Percentiles rank a stretch among this genome's conserved stretches.
phyloP scores from a whole-genome alignment of 345 rosid genomes.

The Trapa incisa region DNA sequence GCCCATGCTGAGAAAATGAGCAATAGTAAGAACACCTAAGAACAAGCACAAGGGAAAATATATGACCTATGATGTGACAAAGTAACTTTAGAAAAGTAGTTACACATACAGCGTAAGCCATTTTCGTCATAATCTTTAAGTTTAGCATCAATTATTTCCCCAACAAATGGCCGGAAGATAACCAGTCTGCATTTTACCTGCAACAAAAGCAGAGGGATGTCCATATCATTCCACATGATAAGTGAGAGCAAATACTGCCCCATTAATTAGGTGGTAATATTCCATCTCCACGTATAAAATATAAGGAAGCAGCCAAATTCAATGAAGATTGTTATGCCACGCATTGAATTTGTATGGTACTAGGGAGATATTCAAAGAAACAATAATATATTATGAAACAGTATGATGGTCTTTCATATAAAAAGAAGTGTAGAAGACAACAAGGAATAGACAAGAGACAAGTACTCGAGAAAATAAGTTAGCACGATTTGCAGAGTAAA shows the following conservation, averaged over 20 bases:
- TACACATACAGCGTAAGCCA: slow-evolving; percentile 68
- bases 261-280: not conserved
- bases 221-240: not conserved
- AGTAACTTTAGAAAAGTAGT: not conserved
- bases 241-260: not conserved
- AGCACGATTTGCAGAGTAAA: not conserved
- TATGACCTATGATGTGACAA: too few relatives aligned
- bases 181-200: slow-evolving; percentile 69
- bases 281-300: not conserved
- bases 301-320: not conserved
- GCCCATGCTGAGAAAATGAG: too few relatives aligned
- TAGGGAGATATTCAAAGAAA: not conserved
- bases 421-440: not conserved
- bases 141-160: slow-evolving; percentile 63
- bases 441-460: too few relatives aligned
- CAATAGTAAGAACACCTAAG: too few relatives aligned
- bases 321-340: not conserved
- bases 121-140: slow-evolving; percentile 58
- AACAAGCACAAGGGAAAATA: too few relatives aligned
- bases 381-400: not conserved
- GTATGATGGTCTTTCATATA: not conserved
- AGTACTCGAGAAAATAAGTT: not conserved
- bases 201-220: slow-evolving; percentile 11
- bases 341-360: not conserved
- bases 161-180: slow-evolving; percentile 80